These are phyloP conservation scores for Pestalotiopsis sp. DNA, from an alignment of 2,329 filamentous ascomycete genomes.

Conservation along the genomic window DNA sequence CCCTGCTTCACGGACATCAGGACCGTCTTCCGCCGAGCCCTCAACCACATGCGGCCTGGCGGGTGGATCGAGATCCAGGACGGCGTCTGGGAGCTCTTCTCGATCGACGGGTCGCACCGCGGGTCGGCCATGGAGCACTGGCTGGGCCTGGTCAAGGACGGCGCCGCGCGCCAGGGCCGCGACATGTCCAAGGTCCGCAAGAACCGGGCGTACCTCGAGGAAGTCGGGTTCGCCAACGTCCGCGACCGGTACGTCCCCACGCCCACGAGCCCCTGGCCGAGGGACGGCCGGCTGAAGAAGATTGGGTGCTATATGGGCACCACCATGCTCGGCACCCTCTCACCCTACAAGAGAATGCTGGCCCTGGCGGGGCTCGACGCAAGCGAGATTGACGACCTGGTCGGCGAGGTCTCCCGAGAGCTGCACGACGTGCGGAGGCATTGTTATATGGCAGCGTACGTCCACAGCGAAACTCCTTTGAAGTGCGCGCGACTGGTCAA, in stretches of 20 bases:
- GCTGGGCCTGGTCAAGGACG: neutral
- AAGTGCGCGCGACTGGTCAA: no score
- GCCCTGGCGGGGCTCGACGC: neutral
- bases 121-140: conserved; percentile 1
- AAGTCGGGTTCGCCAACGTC: neutral
- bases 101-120: neutral
- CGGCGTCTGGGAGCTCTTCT: neutral
- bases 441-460: neutral
- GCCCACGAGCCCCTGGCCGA: neutral
- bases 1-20: conserved; percentile 1
- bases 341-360: neutral
- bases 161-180: neutral
- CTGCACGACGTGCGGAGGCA: neutral
- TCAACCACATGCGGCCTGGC: neutral
- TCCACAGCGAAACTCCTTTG: no score
- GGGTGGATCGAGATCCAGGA: conserved; percentile 4
- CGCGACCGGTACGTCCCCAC: neutral
- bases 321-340: neutral
- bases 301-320: neutral
- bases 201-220: neutral
- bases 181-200: neutral
- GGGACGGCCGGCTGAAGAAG: neutral
- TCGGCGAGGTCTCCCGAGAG: neutral
- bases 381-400: neutral
- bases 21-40: neutral